These are phyloP conservation scores for Prunus dulcis DNA, from an alignment of 306 rosid species.

Conservation along the genomic window DNA sequence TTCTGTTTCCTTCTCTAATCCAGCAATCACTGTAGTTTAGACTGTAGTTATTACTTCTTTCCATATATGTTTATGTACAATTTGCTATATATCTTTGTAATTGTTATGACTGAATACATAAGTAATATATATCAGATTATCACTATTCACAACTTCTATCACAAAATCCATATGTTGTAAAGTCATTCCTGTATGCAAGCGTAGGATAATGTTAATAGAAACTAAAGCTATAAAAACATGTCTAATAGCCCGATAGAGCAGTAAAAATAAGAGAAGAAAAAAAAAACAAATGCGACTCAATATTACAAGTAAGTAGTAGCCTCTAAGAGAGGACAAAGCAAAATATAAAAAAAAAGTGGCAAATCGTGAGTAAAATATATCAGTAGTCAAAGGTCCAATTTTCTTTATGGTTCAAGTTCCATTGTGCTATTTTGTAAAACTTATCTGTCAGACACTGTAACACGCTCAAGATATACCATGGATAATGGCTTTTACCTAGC, in stretches of 20 bases:
- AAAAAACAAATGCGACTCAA: background rate
- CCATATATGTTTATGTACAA: too few species aligned
- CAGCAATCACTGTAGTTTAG: too few species aligned
- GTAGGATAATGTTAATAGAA: background rate
- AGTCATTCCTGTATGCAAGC: background rate
- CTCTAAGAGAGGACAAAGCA: background rate
- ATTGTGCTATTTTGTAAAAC: background rate
- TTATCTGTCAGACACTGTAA: background rate
- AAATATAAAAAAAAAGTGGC: too few species aligned
- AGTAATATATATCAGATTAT: too few species aligned
- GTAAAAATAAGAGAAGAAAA: background rate
- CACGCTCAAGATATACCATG: conserved; percentile 17
- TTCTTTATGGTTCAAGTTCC: background rate
- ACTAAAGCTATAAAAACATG: background rate
- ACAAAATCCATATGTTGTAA: conserved; percentile 52
- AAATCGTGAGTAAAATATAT: background rate
- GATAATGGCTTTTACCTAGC: conserved; percentile 52
- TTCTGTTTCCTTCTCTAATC: too few species aligned
- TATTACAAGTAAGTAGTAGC: background rate
- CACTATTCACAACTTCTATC: too few species aligned
- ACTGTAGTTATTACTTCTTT: too few species aligned
- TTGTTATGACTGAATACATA: too few species aligned
- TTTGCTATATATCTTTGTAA: too few species aligned
- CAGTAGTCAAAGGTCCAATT: background rate
- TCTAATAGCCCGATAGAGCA: background rate